These are phyloP conservation scores for Podila epigama DNA, from an alignment of 192 early-diverging fungal species.

Conservation along the genomic window DNA sequence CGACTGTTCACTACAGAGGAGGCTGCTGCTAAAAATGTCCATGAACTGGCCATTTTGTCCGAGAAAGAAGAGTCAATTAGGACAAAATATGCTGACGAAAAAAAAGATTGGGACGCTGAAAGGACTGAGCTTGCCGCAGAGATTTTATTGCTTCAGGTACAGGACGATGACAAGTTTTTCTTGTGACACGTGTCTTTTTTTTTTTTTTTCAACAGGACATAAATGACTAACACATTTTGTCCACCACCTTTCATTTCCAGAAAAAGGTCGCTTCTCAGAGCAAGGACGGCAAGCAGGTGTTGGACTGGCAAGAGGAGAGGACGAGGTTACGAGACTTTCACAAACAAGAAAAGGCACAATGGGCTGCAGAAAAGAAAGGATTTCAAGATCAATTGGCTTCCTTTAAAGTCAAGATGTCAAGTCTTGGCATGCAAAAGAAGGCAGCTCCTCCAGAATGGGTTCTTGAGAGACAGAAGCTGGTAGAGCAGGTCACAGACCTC, in stretches of 20 bases:
- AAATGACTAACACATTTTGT: neutral
- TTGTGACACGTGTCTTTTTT: neutral
- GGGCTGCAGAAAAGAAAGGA: conserved; percentile 33
- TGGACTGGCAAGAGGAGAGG: conserved; percentile 26
- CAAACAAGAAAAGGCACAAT: conserved; percentile 14
- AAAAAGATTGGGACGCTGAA: conserved; percentile 12
- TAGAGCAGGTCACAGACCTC: conserved; percentile 12
- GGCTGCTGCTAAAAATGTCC: neutral
- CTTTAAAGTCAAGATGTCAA: conserved; percentile 27
- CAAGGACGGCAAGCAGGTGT: conserved; percentile 11
- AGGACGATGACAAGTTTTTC: no score
- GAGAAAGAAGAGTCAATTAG: neutral
- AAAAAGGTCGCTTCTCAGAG: neutral
- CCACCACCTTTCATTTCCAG: neutral
- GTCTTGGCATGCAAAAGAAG: conserved; percentile 24
- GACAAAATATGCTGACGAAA: neutral
- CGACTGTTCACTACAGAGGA: conserved; percentile 20
- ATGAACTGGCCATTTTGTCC: conserved; percentile 1
- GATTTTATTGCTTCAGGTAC: conserved; percentile 22
- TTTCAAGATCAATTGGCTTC: conserved; percentile 45
- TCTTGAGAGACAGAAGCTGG: conserved; percentile 28
- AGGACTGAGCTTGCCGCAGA: conserved; percentile 8
- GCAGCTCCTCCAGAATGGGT: conserved; percentile 31
- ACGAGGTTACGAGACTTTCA: conserved; percentile 11
- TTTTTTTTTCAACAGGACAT: neutral